phyloP scores from a whole-genome alignment of 2,329 filamentous ascomycete genomes.

The Epichloe sibirici region DNA sequence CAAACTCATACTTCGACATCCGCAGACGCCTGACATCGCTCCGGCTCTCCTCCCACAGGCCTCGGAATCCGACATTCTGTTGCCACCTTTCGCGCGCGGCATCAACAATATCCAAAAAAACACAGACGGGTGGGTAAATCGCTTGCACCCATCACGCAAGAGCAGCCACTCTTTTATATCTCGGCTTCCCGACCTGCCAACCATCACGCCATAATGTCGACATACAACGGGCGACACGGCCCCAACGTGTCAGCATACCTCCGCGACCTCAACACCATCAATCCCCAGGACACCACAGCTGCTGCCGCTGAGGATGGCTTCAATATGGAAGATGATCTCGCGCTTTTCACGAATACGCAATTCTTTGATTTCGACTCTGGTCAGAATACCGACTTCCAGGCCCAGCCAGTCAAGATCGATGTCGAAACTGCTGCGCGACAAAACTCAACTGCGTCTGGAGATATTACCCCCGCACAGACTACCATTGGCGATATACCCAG shows the following conservation, averaged over 20 bases:
- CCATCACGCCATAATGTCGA: slow-evolving; percentile 43
- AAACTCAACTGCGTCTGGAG: slow-evolving; percentile 23
- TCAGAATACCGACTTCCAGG: slow-evolving; percentile 45
- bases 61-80: too few relatives aligned
- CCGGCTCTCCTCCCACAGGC: too few relatives aligned
- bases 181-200: not conserved
- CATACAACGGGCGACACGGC: slow-evolving; percentile 62
- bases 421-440: slow-evolving; percentile 17
- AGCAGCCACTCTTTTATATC: not conserved
- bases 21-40: not conserved
- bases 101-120: not conserved
- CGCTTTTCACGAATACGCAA: slow-evolving; percentile 70
- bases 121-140: not conserved
- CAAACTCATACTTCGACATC: not conserved
- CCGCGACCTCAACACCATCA: slow-evolving; percentile 68
- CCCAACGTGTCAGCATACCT: slow-evolving; percentile 87
- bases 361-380: slow-evolving; percentile 69
- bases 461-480: slow-evolving; percentile 26
- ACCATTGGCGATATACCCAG: slow-evolving; percentile 33
- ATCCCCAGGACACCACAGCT: slow-evolving; percentile 42
- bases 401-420: slow-evolving; percentile 33
- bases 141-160: not conserved
- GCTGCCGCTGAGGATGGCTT: slow-evolving; percentile 40
- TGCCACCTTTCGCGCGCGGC: too few relatives aligned
- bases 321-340: slow-evolving; percentile 58